A percentile compares a stretch with the other conserved stretches of the same genome.
Conservation (phyloP, 2,329 filamentous ascomycete genomes). For the Zymoseptoria passerinii region DNA sequence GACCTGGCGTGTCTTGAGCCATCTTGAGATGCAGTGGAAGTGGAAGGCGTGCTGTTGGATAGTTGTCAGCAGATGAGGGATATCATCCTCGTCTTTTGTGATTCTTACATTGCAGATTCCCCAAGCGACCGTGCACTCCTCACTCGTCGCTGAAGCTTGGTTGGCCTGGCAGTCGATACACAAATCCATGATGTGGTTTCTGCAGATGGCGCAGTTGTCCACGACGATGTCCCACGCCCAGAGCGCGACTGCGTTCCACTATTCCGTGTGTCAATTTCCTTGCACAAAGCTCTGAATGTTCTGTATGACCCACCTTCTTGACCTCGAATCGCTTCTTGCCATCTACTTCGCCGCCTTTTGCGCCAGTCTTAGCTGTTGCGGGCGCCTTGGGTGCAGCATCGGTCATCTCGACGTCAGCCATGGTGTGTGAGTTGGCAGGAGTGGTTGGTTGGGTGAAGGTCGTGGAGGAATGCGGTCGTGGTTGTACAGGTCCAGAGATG, state of each 20-base stretch:
- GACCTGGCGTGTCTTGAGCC: slow-evolving; percentile 98
- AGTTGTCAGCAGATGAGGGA: slow-evolving; percentile 1
- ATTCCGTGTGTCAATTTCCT: slow-evolving; percentile 5
- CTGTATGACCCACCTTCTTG: slow-evolving; percentile 65
- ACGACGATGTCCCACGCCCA: slow-evolving; percentile 99
- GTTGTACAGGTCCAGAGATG: background rate
- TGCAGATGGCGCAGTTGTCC: slow-evolving; percentile 98
- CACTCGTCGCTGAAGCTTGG: slow-evolving; percentile 90
- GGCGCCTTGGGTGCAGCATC: slow-evolving; percentile 56
- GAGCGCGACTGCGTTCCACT: slow-evolving; percentile 98
- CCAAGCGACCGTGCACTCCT: slow-evolving; percentile 98
- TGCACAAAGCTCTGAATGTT: background rate
- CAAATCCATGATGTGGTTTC: slow-evolving; percentile 99
- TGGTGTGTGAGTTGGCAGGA: slow-evolving; percentile 32
- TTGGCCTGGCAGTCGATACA: slow-evolving; percentile 99
- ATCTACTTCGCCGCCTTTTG: slow-evolving; percentile 48
- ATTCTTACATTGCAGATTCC: slow-evolving; percentile 93
- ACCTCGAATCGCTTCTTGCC: slow-evolving; percentile 95
- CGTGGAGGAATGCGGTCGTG: background rate
- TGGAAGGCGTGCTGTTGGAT: slow-evolving; percentile 83
- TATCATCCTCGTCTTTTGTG: background rate
- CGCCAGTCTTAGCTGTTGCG: slow-evolving; percentile 42
- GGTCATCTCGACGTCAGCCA: slow-evolving; percentile 97
- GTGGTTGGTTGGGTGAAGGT: background rate
- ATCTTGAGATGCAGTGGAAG: slow-evolving; percentile 98